Evolutionary conservation across 371 early-diverging fungal genomes (phyloP), one percentile per base, ranked within the genome.

Genomic region (Haplosporangium sp.): DNA sequence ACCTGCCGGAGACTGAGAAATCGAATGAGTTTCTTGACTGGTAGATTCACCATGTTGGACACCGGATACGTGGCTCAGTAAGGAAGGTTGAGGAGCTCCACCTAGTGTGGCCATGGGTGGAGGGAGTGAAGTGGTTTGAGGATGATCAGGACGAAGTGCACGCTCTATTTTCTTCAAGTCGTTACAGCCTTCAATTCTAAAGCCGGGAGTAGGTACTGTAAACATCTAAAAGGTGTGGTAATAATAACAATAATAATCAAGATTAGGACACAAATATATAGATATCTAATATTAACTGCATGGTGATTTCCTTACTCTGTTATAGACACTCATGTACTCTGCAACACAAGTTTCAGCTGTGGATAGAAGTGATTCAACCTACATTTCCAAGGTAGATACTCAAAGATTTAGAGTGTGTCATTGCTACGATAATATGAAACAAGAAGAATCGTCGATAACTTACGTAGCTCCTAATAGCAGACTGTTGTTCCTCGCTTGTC

Each of bases 151-250:
- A 5, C 50, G 67, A 19, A 67, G 48, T 1, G 59, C 40, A 10
- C 65, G 56, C 56, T 71, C 75, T 17, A 74, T 68, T 42, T 45
- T 71, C 47, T 69, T 67, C 48, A 67, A 34, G 37, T 81, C 69
- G 39, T 74, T 74, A 48, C 62, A 68, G 11, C 81, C 81, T 27
- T 81, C 81, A 17, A 74, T 68, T 17, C 69, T 67, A 38, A 68
- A 74, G 5, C 81, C 75, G 9, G 65, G 7, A 9, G 72, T 69
- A 0, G 81, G 81, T 0, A 74, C 48, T 11, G 75, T 65, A 34
- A 81, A 61, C 69, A 81, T 62, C 81, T 81, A 65, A 4, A 20
- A 10, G 52, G 19, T 11, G 34, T 47, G 17, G 50, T 50, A 8
- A 5, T 39, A 8, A 44, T 3, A 42, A 1, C 15, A 8, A 9